Evolutionary conservation across 2,329 filamentous ascomycete genomes (phyloP).

Genomic region (Alternaria gansuensis): DNA sequence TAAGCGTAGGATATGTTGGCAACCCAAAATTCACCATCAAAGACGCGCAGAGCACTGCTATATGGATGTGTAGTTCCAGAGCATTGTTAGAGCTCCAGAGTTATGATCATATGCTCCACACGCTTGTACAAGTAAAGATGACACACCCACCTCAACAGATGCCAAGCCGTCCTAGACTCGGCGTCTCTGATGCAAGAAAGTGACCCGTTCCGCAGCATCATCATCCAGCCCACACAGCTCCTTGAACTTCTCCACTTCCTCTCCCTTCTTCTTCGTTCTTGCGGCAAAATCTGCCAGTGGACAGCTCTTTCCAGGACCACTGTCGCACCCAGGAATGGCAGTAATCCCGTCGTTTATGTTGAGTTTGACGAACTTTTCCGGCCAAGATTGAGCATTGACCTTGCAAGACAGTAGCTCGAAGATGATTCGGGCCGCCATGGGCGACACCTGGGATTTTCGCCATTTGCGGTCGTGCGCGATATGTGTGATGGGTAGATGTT

Average conservation of each 20-base stretch:
- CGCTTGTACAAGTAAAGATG: background rate
- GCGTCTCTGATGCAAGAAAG: constrained; percentile 59
- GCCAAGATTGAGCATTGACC: background rate
- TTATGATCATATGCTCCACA: background rate
- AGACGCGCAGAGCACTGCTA: constrained; percentile 58
- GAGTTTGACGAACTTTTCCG: constrained; percentile 58
- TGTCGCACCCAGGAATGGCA: constrained; percentile 58
- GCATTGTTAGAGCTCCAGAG: background rate
- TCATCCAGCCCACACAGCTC: constrained; percentile 58
- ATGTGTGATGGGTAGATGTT: constrained; percentile 59
- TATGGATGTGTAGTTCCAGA: constrained; percentile 45
- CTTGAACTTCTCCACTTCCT: constrained; percentile 59
- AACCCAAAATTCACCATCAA: constrained; percentile 41
- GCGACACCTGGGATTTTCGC: constrained; percentile 64
- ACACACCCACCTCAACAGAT: background rate
- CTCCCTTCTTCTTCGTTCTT: constrained; percentile 53
- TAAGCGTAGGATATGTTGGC: constrained; percentile 21
- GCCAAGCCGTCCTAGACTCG: background rate
- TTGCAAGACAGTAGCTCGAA: constrained; percentile 62
- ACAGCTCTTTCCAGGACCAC: constrained; percentile 60
- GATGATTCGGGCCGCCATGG: constrained; percentile 66
- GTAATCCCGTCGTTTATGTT: constrained; percentile 67
- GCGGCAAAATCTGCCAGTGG: constrained; percentile 56
- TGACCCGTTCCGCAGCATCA: constrained; percentile 55
- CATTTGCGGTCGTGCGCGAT: constrained; percentile 59